phyloP scores from a whole-genome alignment of 2,329 filamentous ascomycete species.

The Aspergillus sojae region DNA sequence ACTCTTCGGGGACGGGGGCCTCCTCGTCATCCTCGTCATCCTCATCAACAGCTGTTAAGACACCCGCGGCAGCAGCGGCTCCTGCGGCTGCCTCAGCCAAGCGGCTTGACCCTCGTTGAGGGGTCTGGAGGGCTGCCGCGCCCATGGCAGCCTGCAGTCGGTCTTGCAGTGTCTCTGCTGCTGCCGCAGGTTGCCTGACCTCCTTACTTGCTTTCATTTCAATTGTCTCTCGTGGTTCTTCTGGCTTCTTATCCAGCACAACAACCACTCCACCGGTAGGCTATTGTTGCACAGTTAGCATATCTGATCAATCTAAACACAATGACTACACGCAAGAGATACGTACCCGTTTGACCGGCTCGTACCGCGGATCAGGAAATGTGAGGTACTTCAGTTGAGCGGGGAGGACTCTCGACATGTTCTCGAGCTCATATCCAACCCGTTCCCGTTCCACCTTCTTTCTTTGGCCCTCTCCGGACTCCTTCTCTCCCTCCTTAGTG shows the following conservation, averaged over 20 bases:
- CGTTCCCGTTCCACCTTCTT: constrained; percentile 96
- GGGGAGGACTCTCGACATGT: constrained; percentile 93
- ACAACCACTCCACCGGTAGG: constrained; percentile 92
- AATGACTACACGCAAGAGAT: background rate
- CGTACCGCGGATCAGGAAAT: constrained; percentile 87
- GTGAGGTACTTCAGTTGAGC: constrained; percentile 93
- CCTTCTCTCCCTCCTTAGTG: constrained; percentile 63
- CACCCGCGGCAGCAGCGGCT: constrained; percentile 73
- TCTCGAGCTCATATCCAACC: constrained; percentile 91
- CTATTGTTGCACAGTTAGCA: constrained; percentile 55
- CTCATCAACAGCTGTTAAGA: constrained; percentile 85
- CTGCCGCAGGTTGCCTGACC: constrained; percentile 45
- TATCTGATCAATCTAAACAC: constrained; percentile 7
- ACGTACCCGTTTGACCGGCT: constrained; percentile 85
- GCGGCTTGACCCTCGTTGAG: constrained; percentile 31
- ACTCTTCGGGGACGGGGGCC: constrained; percentile 50
- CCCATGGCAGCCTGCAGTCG: constrained; percentile 45
- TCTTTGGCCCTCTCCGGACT: constrained; percentile 65
- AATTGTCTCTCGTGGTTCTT: constrained; percentile 76
- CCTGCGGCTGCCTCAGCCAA: constrained; percentile 43
- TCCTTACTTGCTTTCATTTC: constrained; percentile 90
- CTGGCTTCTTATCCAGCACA: constrained; percentile 80
- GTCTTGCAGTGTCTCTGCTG: constrained; percentile 46
- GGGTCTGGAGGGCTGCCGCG: constrained; percentile 35
- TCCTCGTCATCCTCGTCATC: constrained; percentile 53